Conservation (phyloP, 805 yeast genomes). For the Saturnispora hagleri region DNA sequence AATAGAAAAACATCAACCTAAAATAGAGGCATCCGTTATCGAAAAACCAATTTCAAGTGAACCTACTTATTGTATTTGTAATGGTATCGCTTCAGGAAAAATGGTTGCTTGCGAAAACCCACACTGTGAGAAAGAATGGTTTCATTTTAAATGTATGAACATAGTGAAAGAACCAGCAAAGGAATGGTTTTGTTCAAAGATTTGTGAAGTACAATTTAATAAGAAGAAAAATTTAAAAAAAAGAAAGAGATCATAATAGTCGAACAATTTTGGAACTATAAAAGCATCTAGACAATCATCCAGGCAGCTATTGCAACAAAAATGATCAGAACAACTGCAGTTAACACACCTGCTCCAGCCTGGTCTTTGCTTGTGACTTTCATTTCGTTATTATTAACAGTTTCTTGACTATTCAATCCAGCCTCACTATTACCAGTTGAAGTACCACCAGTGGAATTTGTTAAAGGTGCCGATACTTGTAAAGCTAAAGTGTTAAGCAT, state of each 20-base stretch:
- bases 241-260: not conserved
- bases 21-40: constrained; percentile 9
- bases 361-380: constrained; percentile 56
- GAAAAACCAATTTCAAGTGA: constrained; percentile 11
- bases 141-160: constrained; percentile 93
- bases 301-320: constrained; percentile 64
- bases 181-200: constrained; percentile 76
- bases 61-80: constrained; percentile 39
- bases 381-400: constrained; percentile 31
- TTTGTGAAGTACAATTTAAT: constrained; percentile 36
- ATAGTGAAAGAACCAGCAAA: constrained; percentile 81
- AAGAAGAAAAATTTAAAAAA: not conserved
- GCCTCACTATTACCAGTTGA: constrained; percentile 48
- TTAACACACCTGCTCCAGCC: constrained; percentile 86
- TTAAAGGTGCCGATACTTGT: constrained; percentile 46
- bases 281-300: no score
- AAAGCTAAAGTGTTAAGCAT: constrained; percentile 38
- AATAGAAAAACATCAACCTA: no score
- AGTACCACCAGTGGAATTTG: constrained; percentile 58
- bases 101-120: constrained; percentile 96
- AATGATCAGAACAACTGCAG: constrained; percentile 59
- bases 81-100: constrained; percentile 58
- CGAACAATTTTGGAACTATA: no score
- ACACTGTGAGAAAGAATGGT: constrained; percentile 82
- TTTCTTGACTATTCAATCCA: constrained; percentile 48